Base-by-base conservation (phyloP, 495 filamentous ascomycete species). In the Jackrogersella minutella region DNA sequence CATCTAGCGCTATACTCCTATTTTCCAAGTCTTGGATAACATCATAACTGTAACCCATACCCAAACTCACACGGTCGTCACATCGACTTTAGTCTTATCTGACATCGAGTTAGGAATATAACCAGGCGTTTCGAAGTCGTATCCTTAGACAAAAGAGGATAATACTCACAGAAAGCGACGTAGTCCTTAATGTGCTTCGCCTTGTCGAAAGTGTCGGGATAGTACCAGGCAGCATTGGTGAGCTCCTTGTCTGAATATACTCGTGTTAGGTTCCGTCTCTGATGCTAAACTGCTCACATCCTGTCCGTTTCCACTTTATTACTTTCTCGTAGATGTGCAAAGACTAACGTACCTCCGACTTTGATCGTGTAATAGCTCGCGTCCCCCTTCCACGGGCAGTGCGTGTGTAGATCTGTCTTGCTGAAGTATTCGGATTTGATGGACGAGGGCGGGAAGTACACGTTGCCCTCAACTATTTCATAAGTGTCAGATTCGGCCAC, bases 301-400 rank as follows among this genome's bases (percentile, higher is more conserved):
- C 26, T 5, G 11, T 46, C 13, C 26, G 21, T 24, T 2, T 10
- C 41, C 11, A 11, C n/a, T n/a, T n/a, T n/a, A n/a, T n/a, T n/a
- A n/a, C n/a, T n/a, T n/a, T n/a, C n/a, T n/a, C 11, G 33, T 4
- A n/a, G 5, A 10, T 36, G 33, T 3, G 11, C 33, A n/a, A 5
- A 30, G 17, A 33, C 9, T 33, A 64, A 46, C 77, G 26, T 64
- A 86, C 86, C 86, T 61, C 85, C 82, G 22, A 84, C 79, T 13
- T 80, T 80, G 56, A 92, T 75, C 11, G 80, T 85, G 73, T 91
- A 91, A 70, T 91, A 92, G 7, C 79, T 83, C 1, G 88, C 86
- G 31, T 81, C 74, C n/a, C 90, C 90, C 66, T 92, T 92, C 88
- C 88, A 91, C 1, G 81, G 78, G 71, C 90, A 92, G 46, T 77